phyloP scores from a whole-genome alignment of 345 rosid genomes.

The Rhizophora apiculata region DNA sequence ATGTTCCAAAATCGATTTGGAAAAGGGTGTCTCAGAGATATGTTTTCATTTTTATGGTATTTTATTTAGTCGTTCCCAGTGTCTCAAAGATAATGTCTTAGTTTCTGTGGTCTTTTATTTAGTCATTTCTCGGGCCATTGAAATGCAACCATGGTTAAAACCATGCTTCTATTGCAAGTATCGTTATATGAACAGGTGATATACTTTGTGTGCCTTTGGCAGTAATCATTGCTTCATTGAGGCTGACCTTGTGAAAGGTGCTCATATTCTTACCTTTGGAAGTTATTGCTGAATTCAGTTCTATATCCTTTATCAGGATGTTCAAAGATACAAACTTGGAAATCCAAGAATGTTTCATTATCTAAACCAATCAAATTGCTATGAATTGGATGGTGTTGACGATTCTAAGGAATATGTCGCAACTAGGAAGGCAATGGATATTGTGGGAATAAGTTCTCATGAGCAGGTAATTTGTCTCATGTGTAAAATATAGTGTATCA shows the following conservation, averaged over 20 bases:
- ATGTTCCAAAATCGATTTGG: too few relatives aligned
- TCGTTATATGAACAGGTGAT: not conserved
- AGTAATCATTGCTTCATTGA: not conserved
- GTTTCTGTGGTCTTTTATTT: too few relatives aligned
- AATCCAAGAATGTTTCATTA: conserved; percentile 86
- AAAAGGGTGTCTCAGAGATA: too few relatives aligned
- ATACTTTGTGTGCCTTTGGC: not conserved
- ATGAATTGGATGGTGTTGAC: conserved; percentile 67
- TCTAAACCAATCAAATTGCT: conserved; percentile 95
- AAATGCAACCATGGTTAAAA: not conserved
- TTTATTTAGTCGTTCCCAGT: too few relatives aligned
- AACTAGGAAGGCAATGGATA: conserved; percentile 91
- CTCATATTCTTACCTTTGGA: conserved; percentile 6
- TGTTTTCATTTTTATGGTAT: too few relatives aligned
- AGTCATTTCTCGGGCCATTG: not conserved
- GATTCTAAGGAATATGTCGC: conserved; percentile 77
- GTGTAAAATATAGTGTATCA: not conserved
- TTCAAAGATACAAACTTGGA: conserved; percentile 72
- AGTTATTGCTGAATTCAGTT: not conserved
- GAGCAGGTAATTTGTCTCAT: conserved; percentile 62
- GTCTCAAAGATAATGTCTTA: too few relatives aligned
- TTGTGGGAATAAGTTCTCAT: conserved; percentile 78
- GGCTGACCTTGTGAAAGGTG: conserved; percentile 5
- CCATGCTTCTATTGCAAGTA: not conserved
- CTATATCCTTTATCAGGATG: conserved; percentile 51